Percentiles rank a stretch among this genome's conserved stretches.
phyloP scores from a whole-genome alignment of 345 rosid genomes.

The Lumnitzera littorea region DNA sequence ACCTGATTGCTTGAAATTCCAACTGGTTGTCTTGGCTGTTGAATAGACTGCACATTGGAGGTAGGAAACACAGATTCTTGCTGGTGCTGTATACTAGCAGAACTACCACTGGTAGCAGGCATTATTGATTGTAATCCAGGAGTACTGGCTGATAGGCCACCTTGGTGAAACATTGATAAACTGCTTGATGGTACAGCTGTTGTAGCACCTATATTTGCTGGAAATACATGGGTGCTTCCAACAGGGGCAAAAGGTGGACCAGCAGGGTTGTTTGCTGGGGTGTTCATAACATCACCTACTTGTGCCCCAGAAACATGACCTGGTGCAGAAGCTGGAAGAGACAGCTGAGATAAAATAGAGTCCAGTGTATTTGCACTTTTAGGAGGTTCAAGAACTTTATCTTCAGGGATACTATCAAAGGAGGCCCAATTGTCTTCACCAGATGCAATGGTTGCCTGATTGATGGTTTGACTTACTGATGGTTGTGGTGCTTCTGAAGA shows the following conservation, averaged over 20 bases:
- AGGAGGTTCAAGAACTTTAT: slow-evolving; percentile 38
- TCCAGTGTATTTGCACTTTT: slow-evolving; percentile 54
- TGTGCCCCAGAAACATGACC: slow-evolving; percentile 16
- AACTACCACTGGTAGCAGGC: slow-evolving; percentile 27
- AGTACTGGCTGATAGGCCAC: slow-evolving; percentile 20
- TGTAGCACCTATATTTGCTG: slow-evolving; percentile 19
- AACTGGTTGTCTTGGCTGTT: slow-evolving; percentile 32
- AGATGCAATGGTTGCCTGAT: slow-evolving; percentile 26
- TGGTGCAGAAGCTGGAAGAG: slow-evolving; percentile 41
- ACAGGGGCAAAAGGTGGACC: slow-evolving; percentile 18
- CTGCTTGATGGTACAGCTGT: slow-evolving; percentile 20
- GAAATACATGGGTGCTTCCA: slow-evolving; percentile 14
- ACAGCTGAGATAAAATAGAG: slow-evolving; percentile 72
- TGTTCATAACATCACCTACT: too few relatives aligned
- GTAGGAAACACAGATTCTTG: slow-evolving; percentile 41
- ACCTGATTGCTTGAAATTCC: slow-evolving; percentile 65
- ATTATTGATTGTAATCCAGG: slow-evolving; percentile 20
- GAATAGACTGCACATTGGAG: slow-evolving; percentile 33
- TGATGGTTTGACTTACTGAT: slow-evolving; percentile 27
- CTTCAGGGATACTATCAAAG: slow-evolving; percentile 44
- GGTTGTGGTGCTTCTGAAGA: slow-evolving; percentile 31
- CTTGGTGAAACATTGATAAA: slow-evolving; percentile 22
- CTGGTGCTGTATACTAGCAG: slow-evolving; percentile 38
- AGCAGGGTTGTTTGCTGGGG: slow-evolving; percentile 1
- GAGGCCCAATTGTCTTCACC: slow-evolving; percentile 71